These are phyloP conservation scores for Calcarisporium arbuscula DNA, from an alignment of 2,329 filamentous ascomycete genomes.

Conservation along the genomic window DNA sequence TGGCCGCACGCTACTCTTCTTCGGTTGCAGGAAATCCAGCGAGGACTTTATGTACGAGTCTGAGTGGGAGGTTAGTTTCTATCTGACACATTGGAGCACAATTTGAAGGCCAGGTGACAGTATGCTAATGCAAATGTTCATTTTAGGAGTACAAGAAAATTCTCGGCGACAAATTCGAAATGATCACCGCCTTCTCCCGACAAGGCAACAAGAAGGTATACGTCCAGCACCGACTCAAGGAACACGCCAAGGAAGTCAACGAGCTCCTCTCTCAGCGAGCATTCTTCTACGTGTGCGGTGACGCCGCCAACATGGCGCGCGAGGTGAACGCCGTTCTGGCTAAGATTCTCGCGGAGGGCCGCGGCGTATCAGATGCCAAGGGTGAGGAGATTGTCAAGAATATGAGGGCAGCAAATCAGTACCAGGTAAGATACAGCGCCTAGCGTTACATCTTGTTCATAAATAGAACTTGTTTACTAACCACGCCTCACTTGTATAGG, in stretches of 20 bases:
- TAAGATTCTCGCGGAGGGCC: constrained; percentile 79
- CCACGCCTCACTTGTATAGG: constrained; percentile 33
- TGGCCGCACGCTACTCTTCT: constrained; percentile 86
- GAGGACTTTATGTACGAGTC: constrained; percentile 91
- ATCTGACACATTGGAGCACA: background rate
- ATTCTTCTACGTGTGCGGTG: constrained; percentile 97
- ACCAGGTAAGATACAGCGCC: constrained; percentile 70
- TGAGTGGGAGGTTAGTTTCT: constrained; percentile 83
- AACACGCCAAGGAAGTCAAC: constrained; percentile 78
- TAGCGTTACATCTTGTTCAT: constrained; percentile 3
- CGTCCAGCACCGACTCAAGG: constrained; percentile 86
- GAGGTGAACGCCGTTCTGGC: constrained; percentile 84
- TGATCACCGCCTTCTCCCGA: constrained; percentile 94
- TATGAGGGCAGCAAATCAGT: constrained; percentile 91
- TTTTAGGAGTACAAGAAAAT: constrained; percentile 73
- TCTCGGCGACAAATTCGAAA: constrained; percentile 81
- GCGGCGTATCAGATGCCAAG: constrained; percentile 76
- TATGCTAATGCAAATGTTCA: constrained; percentile 17
- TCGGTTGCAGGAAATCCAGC: constrained; percentile 79
- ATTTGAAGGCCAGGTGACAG: background rate
- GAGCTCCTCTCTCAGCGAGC: constrained; percentile 79
- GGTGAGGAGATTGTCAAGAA: constrained; percentile 95
- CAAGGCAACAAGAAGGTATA: constrained; percentile 86
- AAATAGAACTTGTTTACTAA: background rate
- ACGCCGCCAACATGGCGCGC: constrained; percentile 93